Evolutionary conservation across 2,329 filamentous ascomycete species (phyloP), one percentile per base, ranked within the genome.

Genomic region (Fusarium verticillioides): DNA sequence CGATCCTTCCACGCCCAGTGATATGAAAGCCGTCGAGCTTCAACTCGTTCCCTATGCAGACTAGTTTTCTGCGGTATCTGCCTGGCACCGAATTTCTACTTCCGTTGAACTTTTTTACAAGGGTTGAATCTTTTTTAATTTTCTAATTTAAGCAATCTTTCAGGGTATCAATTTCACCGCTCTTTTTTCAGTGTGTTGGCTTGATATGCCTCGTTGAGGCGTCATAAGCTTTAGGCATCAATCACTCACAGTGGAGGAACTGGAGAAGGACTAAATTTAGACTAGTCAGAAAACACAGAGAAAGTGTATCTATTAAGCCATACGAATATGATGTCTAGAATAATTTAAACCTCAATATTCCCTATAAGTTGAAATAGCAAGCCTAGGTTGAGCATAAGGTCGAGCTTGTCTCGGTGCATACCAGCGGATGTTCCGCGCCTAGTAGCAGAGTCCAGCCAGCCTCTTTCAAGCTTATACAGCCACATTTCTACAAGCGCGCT

Each of bases 121-220:
- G 18, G 5, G 4, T 2, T 10, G 13, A 8, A 4, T 5, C 10
- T 4, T 16, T 16, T 30, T 10, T 19, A 34, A 15, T 15, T 30
- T 30, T 30, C 5, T 15, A 47, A 16, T 47, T 3, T 21, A 30
- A 8, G 28, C 9, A 30, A 30, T 8, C 7, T 19, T 21, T 30
- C 4, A 16, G 5, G 6, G 3, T 21, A 10, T 8, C 7, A 21
- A 10, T 3, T 8, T 30, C 44, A 21, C 6, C 9, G 6, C 9
- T 15, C 7, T 23, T 23, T 23, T 23, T 23, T 23, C 4, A 23
- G 23, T 23, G 23, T 23, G 23, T 23, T 23, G 23, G 23, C 23
- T 23, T 23, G 23, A 23, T 23, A 23, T 23, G 23, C 23, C 23
- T 23, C 23, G 23, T 23, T 23, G 23, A 23, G 23, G 23, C 23